Conservation (phyloP, 1,139 yeast genomes). For the Yamadazyma aaseri region DNA sequence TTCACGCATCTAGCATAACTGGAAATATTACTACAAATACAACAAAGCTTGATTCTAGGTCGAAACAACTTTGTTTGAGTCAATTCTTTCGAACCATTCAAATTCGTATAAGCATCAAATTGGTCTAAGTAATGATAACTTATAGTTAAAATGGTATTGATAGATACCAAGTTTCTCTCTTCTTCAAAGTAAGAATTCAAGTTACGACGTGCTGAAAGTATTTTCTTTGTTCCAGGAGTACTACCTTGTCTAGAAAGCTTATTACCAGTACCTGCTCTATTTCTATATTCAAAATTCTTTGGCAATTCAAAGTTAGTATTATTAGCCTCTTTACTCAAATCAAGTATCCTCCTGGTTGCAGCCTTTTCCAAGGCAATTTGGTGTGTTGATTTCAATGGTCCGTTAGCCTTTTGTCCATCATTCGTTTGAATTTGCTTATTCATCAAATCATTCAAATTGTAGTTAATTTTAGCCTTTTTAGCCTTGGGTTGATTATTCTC, state of each 20-base stretch:
- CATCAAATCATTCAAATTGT: slow-evolving; percentile 45
- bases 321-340: slow-evolving; percentile 35
- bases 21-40: slow-evolving; percentile 42
- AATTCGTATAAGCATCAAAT: slow-evolving; percentile 20
- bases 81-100: slow-evolving; percentile 14
- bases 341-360: slow-evolving; percentile 37
- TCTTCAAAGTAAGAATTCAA: slow-evolving; percentile 49
- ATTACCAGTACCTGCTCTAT: slow-evolving; percentile 19
- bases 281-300: slow-evolving; percentile 37
- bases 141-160: slow-evolving; percentile 40
- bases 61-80: slow-evolving; percentile 21
- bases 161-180: slow-evolving; percentile 43
- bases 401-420: slow-evolving; percentile 25
- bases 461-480: slow-evolving; percentile 43
- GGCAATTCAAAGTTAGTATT: slow-evolving; percentile 39
- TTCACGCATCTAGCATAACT: slow-evolving; percentile 39
- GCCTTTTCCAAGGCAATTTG: slow-evolving; percentile 44
- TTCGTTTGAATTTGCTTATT: slow-evolving; percentile 43
- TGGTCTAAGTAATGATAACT: slow-evolving; percentile 45
- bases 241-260: slow-evolving; percentile 36
- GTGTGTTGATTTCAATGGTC: slow-evolving; percentile 43
- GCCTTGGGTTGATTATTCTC: slow-evolving; percentile 19
- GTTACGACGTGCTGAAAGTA: slow-evolving; percentile 45
- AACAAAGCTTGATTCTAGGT: slow-evolving; percentile 41
- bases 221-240: slow-evolving; percentile 46